Evolutionary conservation across 2,329 filamentous ascomycete genomes (phyloP), one percentile per base, ranked within the genome.

Genomic region (Botrytis sinoallii): DNA sequence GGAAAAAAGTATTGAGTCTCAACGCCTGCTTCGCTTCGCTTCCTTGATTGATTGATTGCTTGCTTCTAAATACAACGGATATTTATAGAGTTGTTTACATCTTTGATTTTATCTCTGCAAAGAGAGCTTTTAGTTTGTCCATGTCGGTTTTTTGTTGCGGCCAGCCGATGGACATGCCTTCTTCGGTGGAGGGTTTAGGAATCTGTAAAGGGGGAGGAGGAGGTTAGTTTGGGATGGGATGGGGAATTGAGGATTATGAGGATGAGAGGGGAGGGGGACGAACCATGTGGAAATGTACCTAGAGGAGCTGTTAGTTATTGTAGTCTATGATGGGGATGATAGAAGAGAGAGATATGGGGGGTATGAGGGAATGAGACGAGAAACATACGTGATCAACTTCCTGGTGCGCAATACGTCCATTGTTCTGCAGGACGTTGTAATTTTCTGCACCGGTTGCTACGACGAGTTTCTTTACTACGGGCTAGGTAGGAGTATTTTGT

Each of bases 391-490:
- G 96, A 78, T 94, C 92, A 75, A 99, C 95, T 76, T 92, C 86
- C 85, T 98, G 96, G 83, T 99, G 96, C 29, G 96, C 96, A 80
- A 95, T 89, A 35, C 89, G 86, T 70, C 96, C 96, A 81, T 99
- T 99, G 85, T 99, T 99, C 85, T 99, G 96, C 74, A 99, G 85
- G 67, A 99, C 88, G 81, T 99, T 99, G 87, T 94, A 99, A 83
- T 98, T 88, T 70, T 86, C 85, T 6, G 92, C 91, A 55, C 93
- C 93, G 6, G 89, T 90, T 42, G 94, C 95, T 32, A 86, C 83
- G 67, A 92, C 94, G 66, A 99, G 89, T 83, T 93, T 95, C 88
- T 97, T 98, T 66, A 93, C 91, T 25, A 97, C 90, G 61, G 93
- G 92, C 87, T 92, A 73, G 46, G 46, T 48, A 44, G 64, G 32